Conservation (phyloP, 148 eudicot genomes). For the Amaranthus cruentus region DNA sequence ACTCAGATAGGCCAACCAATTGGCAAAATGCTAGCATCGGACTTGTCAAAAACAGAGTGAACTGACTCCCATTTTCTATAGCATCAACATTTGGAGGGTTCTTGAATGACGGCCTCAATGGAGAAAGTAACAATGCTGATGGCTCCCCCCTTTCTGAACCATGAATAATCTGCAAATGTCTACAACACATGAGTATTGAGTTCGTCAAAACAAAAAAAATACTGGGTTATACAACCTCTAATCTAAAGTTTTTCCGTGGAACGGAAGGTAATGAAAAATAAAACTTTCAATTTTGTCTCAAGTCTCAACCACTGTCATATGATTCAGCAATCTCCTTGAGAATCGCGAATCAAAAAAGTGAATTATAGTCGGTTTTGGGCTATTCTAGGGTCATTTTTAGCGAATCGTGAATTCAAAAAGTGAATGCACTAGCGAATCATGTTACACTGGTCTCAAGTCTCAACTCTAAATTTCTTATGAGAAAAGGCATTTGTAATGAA, state of each 20-base stretch:
- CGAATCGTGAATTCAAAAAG: too few relatives aligned
- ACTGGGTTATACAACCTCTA: neutral
- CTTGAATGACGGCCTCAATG: slow-evolving; percentile 60
- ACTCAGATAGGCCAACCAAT: slow-evolving; percentile 57
- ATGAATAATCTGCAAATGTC: slow-evolving; percentile 64
- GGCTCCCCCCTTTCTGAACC: slow-evolving; percentile 95
- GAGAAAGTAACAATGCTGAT: slow-evolving; percentile 76
- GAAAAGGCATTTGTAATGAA: too few relatives aligned
- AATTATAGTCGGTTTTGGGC: too few relatives aligned
- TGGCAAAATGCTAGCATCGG: slow-evolving; percentile 93
- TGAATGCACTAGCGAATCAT: too few relatives aligned
- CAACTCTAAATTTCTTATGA: too few relatives aligned
- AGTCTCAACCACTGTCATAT: neutral
- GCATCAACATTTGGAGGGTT: slow-evolving; percentile 37
- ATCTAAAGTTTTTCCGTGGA: too few relatives aligned
- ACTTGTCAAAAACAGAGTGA: slow-evolving; percentile 81
- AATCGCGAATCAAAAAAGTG: neutral
- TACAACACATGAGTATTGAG: slow-evolving; percentile 16
- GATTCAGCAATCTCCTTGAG: neutral
- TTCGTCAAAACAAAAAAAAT: neutral
- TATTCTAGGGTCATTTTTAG: too few relatives aligned
- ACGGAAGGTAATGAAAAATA: too few relatives aligned
- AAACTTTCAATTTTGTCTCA: too few relatives aligned
- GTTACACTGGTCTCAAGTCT: too few relatives aligned
- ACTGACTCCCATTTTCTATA: slow-evolving; percentile 69